phyloP scores from a whole-genome alignment of 352 stramenopile species.

The Globisporangium nunn region DNA sequence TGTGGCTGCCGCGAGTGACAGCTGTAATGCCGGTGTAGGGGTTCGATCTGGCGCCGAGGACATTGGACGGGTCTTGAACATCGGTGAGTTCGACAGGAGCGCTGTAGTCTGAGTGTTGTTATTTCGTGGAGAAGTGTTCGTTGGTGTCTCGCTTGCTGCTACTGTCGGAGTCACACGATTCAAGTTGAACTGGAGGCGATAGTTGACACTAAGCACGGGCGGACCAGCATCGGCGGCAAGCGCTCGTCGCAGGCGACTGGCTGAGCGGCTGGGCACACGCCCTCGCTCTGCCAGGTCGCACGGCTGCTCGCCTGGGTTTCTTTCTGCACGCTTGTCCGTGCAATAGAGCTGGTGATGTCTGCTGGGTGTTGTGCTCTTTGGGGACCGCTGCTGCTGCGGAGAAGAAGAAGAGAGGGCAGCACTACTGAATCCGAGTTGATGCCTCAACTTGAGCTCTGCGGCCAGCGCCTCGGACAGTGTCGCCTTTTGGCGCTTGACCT shows the following conservation, averaged over 20 bases:
- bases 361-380: not conserved
- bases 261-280: conserved; percentile 12
- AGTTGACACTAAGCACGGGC: conserved; percentile 25
- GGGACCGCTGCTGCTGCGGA: not conserved
- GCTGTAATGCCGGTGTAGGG: not conserved
- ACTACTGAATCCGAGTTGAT: not conserved
- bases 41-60: conserved; percentile 1
- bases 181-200: conserved; percentile 15
- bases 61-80: conserved; percentile 6
- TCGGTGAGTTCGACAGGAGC: not conserved
- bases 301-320: not conserved
- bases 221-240: conserved; percentile 11
- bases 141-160: conserved; percentile 1
- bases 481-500: conserved; percentile 22
- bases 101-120: not conserved
- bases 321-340: not conserved
- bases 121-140: not conserved
- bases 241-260: conserved; percentile 16
- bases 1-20: conserved; percentile 18
- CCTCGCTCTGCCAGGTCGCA: conserved; percentile 6
- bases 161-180: not conserved
- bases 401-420: not conserved
- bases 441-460: conserved; percentile 16
- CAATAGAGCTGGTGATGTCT: not conserved
- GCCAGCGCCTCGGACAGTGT: conserved; percentile 28